phyloP scores from a whole-genome alignment of 2,329 filamentous ascomycete genomes.

The Xylariaceae sp. region DNA sequence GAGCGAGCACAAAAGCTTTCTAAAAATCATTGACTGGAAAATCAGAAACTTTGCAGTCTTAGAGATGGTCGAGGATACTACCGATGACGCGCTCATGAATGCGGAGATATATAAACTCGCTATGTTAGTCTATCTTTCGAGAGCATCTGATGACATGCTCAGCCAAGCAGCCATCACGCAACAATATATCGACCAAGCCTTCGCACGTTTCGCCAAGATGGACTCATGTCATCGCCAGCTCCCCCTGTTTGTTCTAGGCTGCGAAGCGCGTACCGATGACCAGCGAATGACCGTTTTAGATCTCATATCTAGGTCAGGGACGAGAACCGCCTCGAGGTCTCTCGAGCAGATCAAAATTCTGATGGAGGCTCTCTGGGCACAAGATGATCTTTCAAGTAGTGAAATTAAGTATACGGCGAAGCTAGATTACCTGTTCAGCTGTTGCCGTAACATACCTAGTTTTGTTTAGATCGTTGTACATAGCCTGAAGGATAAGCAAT shows the following conservation, averaged over 20 bases:
- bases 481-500: too few relatives aligned
- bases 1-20: constrained; percentile 19
- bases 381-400: constrained; percentile 37
- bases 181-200: constrained; percentile 24
- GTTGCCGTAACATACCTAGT: too few relatives aligned
- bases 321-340: constrained; percentile 12
- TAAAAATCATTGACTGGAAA: constrained; percentile 27
- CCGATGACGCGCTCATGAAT: too few relatives aligned
- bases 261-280: constrained; percentile 24
- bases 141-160: constrained; percentile 15
- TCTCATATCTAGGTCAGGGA: constrained; percentile 26
- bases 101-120: constrained; percentile 28
- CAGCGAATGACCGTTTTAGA: constrained; percentile 24
- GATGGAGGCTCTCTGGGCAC: constrained; percentile 32
- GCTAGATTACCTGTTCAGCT: too few relatives aligned
- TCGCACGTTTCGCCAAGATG: constrained; percentile 20
- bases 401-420: too few relatives aligned
- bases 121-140: constrained; percentile 29
- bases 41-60: constrained; percentile 18
- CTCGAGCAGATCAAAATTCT: constrained; percentile 20
- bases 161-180: constrained; percentile 8
- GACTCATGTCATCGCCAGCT: constrained; percentile 24
- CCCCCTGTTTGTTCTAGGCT: constrained; percentile 25
- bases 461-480: too few relatives aligned
- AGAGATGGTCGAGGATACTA: not conserved